Percentiles rank a stretch among this genome's conserved stretches.
phyloP scores from a whole-genome alignment of 2,329 filamentous ascomycete genomes.

The Colletotrichum orbiculare region DNA sequence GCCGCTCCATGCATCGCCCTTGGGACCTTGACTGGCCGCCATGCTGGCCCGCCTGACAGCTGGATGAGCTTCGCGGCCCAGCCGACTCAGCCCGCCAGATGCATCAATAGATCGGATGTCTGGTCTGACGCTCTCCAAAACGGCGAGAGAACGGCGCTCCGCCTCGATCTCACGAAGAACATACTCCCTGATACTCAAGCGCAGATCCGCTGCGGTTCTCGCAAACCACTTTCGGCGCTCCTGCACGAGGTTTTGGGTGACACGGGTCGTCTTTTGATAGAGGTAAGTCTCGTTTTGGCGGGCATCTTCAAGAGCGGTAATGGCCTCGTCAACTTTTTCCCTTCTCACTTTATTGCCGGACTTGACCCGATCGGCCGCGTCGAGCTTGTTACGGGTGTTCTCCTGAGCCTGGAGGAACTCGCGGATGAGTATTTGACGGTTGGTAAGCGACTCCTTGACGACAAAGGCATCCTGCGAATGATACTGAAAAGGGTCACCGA shows the following conservation, averaged over 20 bases:
- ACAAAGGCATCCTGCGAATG: slow-evolving; percentile 97
- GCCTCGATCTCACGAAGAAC: slow-evolving; percentile 95
- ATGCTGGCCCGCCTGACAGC: slow-evolving; percentile 77
- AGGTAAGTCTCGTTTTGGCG: slow-evolving; percentile 84
- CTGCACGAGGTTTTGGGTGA: slow-evolving; percentile 87
- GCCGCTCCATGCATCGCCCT: slow-evolving; percentile 98
- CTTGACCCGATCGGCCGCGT: slow-evolving; percentile 89
- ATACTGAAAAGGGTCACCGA: slow-evolving; percentile 93
- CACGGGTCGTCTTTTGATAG: slow-evolving; percentile 85
- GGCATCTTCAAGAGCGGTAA: slow-evolving; percentile 88
- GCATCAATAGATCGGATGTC: slow-evolving; percentile 94
- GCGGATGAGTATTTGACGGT: slow-evolving; percentile 94
- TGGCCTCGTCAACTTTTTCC: slow-evolving; percentile 99
- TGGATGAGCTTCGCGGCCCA: slow-evolving; percentile 91
- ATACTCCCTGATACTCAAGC: slow-evolving; percentile 88
- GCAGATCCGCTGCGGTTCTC: slow-evolving; percentile 85
- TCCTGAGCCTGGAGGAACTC: slow-evolving; percentile 94
- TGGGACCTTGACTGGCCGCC: slow-evolving; percentile 91
- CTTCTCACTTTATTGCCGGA: slow-evolving; percentile 85
- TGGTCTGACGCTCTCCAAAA: slow-evolving; percentile 91
- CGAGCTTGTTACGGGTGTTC: slow-evolving; percentile 81
- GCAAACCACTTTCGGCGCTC: slow-evolving; percentile 94
- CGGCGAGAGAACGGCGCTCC: slow-evolving; percentile 89
- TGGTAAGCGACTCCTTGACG: slow-evolving; percentile 97
- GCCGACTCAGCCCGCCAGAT: slow-evolving; percentile 86